A percentile compares a stretch with the other conserved stretches of the same genome.
Conservation (phyloP, 306 rosid genomes). For the Amphicarpaea edgeworthii region DNA sequence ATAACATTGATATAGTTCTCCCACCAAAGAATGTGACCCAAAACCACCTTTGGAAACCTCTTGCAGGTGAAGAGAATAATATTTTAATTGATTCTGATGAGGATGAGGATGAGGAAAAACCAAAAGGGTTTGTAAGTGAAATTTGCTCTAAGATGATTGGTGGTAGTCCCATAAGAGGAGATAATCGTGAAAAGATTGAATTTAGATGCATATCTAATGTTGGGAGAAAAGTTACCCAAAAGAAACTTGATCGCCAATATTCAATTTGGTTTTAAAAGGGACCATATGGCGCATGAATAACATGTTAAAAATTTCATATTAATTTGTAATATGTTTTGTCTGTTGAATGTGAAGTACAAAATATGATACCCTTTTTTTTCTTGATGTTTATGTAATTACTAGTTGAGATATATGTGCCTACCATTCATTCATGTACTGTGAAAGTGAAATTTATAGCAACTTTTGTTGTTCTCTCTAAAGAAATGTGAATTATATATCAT, state of each 20-base stretch:
- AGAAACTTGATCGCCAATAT: conserved; percentile 54
- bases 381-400: not conserved
- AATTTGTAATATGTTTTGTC: not conserved
- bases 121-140: conserved; percentile 53
- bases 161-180: not conserved
- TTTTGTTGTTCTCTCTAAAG: not conserved
- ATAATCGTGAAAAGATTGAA: conserved; percentile 36
- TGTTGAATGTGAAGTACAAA: not conserved
- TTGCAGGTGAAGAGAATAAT: conserved; percentile 49
- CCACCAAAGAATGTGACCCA: conserved; percentile 26
- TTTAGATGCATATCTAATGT: conserved; percentile 65
- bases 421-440: not conserved
- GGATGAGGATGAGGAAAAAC: conserved; percentile 48
- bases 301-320: conserved; percentile 8
- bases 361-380: not conserved
- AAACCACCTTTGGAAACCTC: conserved; percentile 55
- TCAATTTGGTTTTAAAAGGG: conserved; percentile 57
- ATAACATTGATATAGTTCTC: not conserved
- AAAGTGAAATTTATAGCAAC: conserved; percentile 1
- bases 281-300: not conserved
- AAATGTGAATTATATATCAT: not conserved
- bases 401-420: not conserved
- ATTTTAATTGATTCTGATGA: conserved; percentile 53
- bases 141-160: conserved; percentile 63
- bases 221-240: conserved; percentile 50